Evolutionary conservation across 371 early-diverging fungal genomes (phyloP).

Genomic region (Sporodiniella umbellata): DNA sequence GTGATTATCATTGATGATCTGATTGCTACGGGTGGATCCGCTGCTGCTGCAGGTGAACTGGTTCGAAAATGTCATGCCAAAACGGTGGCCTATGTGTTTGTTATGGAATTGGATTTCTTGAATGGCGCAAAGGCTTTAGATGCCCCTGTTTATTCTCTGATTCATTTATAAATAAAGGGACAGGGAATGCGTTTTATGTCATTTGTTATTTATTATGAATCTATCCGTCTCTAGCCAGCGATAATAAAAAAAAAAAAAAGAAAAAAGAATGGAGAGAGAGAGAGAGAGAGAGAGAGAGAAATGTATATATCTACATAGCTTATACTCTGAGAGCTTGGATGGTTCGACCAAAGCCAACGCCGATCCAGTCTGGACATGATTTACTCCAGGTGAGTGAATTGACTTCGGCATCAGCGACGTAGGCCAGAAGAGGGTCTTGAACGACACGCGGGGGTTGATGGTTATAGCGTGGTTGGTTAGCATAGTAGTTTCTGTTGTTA

Average conservation of each 20-base stretch:
- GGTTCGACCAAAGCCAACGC: slow-evolving; percentile 64
- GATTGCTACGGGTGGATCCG: slow-evolving; percentile 94
- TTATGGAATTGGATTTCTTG: slow-evolving; percentile 86
- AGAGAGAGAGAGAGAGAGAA: neutral
- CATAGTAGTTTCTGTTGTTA: slow-evolving; percentile 21
- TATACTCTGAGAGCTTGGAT: slow-evolving; percentile 61
- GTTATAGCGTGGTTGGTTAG: slow-evolving; percentile 16
- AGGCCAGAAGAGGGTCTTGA: slow-evolving; percentile 69
- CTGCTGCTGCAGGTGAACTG: slow-evolving; percentile 81
- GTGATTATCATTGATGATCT: slow-evolving; percentile 95
- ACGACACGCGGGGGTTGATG: slow-evolving; percentile 37
- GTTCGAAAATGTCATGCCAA: slow-evolving; percentile 74
- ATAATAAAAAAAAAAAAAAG: neutral
- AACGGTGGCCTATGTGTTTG: slow-evolving; percentile 82
- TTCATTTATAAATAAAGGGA: slow-evolving; percentile 80
- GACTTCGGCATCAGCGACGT: slow-evolving; percentile 65
- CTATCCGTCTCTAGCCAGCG: too few relatives aligned
- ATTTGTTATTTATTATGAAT: too few relatives aligned
- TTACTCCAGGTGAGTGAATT: slow-evolving; percentile 75
- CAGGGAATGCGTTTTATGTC: too few relatives aligned
- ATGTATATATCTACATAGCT: neutral
- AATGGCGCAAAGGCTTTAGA: slow-evolving; percentile 74
- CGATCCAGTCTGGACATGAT: slow-evolving; percentile 72
- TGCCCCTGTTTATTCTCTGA: slow-evolving; percentile 85
- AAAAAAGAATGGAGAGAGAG: neutral